These are phyloP conservation scores for Syzygium aqueum DNA, from an alignment of 345 rosid species.

Conservation along the genomic window DNA sequence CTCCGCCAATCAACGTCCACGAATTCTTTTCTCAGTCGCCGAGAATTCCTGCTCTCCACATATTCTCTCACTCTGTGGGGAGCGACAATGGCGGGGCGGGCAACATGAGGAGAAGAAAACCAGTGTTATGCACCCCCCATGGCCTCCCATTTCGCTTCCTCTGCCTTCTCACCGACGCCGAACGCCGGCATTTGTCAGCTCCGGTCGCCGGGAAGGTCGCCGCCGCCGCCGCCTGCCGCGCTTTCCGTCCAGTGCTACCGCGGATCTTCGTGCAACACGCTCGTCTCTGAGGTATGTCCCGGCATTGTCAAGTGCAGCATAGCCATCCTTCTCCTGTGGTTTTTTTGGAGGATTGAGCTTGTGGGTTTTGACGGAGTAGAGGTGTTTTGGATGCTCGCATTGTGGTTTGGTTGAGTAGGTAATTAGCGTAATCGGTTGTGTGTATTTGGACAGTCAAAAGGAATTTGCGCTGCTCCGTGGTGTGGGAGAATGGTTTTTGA, in stretches of 20 bases:
- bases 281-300: slow-evolving; percentile 58
- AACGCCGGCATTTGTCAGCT: slow-evolving; percentile 2
- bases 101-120: slow-evolving; percentile 22
- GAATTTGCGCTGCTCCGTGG: no score
- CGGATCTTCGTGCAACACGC: slow-evolving; percentile 29
- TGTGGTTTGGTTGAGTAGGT: background rate
- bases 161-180: slow-evolving; percentile 25
- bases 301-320: background rate
- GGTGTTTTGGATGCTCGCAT: background rate
- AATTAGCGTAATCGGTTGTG: background rate
- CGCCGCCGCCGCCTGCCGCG: slow-evolving; percentile 20
- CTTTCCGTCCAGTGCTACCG: slow-evolving; percentile 8
- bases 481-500: background rate
- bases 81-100: slow-evolving; percentile 27
- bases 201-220: slow-evolving; percentile 11
- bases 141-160: slow-evolving; percentile 56
- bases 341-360: background rate
- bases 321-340: background rate
- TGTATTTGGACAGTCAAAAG: background rate
- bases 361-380: background rate
- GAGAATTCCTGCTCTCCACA: slow-evolving; percentile 2
- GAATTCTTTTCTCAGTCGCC: background rate
- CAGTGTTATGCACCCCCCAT: slow-evolving; percentile 47
- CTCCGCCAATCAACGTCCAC: background rate
- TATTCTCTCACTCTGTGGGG: background rate